A percentile compares a stretch with the other conserved stretches of the same genome.
Conservation (phyloP, 768 basidiomycete genomes). For the Boletus vermiculosoides region DNA sequence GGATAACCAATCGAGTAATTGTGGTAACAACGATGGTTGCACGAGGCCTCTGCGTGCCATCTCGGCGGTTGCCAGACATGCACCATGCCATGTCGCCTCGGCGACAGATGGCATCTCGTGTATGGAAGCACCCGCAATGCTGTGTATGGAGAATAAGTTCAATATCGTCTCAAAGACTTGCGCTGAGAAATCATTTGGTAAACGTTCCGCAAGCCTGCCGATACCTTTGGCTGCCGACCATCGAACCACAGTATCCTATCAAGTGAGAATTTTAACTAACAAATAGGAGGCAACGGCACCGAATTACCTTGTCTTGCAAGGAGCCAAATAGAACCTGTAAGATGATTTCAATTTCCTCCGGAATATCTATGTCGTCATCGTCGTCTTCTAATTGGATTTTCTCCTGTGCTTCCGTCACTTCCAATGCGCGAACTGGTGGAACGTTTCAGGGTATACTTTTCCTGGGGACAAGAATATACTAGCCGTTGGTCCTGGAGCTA, state of each 20-base stretch:
- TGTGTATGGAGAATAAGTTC: slow-evolving; percentile 74
- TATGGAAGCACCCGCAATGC: slow-evolving; percentile 56
- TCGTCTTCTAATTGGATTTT: slow-evolving; percentile 18
- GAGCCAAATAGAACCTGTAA: slow-evolving; percentile 70
- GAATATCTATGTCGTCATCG: slow-evolving; percentile 59
- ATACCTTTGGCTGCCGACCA: slow-evolving; percentile 94
- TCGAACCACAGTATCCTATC: slow-evolving; percentile 89
- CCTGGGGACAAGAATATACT: slow-evolving; percentile 23
- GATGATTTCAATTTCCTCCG: slow-evolving; percentile 73
- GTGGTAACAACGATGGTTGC: slow-evolving; percentile 50
- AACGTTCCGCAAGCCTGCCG: slow-evolving; percentile 76
- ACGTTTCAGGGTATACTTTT: slow-evolving; percentile 24
- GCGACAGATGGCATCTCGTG: slow-evolving; percentile 76
- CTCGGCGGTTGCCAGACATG: slow-evolving; percentile 89
- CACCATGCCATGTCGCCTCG: slow-evolving; percentile 93
- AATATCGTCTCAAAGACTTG: slow-evolving; percentile 85
- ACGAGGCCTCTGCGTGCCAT: slow-evolving; percentile 83
- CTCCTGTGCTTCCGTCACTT: slow-evolving; percentile 11
- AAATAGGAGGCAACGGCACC: neutral
- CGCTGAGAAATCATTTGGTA: slow-evolving; percentile 69
- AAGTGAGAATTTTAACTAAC: neutral
- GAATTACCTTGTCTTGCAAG: slow-evolving; percentile 78
- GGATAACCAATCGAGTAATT: slow-evolving; percentile 74
- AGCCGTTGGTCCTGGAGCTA: slow-evolving; percentile 42
- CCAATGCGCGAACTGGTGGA: slow-evolving; percentile 25